Evolutionary conservation across 2,329 filamentous ascomycete species (phyloP).

Genomic region (Fusarium sp.): DNA sequence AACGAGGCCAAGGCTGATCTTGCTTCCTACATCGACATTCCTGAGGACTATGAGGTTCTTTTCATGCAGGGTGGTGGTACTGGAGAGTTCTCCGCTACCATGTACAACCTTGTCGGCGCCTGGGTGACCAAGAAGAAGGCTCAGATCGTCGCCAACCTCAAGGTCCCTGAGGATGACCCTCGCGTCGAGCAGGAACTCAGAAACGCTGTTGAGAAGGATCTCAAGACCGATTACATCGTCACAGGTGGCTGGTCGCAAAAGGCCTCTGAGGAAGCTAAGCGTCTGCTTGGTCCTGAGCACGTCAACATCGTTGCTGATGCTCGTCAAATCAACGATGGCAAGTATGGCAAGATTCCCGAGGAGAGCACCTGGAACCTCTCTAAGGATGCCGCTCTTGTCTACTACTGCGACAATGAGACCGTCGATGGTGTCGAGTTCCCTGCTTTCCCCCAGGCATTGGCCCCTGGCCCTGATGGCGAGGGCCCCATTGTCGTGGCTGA

Average conservation of each 20-base stretch:
- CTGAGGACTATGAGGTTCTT: constrained; percentile 86
- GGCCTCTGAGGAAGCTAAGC: constrained; percentile 83
- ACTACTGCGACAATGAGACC: constrained; percentile 95
- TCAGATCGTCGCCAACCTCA: constrained; percentile 67
- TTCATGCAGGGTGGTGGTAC: constrained; percentile 90
- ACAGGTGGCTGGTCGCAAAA: constrained; percentile 92
- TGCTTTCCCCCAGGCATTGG: constrained; percentile 73
- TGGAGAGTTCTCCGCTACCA: constrained; percentile 84
- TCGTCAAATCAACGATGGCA: constrained; percentile 75
- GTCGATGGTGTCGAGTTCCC: constrained; percentile 95
- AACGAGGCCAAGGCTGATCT: constrained; percentile 82
- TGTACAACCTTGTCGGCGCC: constrained; percentile 85
- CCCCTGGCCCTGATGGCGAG: constrained; percentile 67
- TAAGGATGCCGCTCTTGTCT: constrained; percentile 77
- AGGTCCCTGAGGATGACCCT: constrained; percentile 61
- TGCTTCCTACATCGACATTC: constrained; percentile 80
- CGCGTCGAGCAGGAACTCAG: constrained; percentile 69
- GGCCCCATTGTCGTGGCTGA: constrained; percentile 86
- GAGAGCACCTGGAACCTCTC: constrained; percentile 82
- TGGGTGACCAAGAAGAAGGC: constrained; percentile 81
- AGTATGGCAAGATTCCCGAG: constrained; percentile 86
- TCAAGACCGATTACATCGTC: constrained; percentile 89
- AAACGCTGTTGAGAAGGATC: constrained; percentile 72
- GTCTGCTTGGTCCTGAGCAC: constrained; percentile 80
- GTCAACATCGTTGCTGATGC: constrained; percentile 81